These are phyloP conservation scores for Clarireedia paspali DNA, from an alignment of 2,329 filamentous ascomycete species.

Conservation along the genomic window DNA sequence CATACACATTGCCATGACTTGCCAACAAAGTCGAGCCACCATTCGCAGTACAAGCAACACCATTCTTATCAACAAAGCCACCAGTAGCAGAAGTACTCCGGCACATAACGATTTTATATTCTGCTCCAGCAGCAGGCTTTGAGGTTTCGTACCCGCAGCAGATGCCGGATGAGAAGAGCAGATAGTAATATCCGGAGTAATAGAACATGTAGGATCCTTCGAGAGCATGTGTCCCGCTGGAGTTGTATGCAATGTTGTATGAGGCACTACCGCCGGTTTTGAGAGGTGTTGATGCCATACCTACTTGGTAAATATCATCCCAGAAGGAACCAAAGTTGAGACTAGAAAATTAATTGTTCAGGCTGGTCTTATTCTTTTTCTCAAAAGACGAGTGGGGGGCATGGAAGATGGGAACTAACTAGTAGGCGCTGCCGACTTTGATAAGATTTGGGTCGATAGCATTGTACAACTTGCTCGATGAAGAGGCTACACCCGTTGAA, in stretches of 20 bases:
- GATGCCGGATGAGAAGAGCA: constrained; percentile 53
- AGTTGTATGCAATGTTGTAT: constrained; percentile 46
- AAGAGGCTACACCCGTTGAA: constrained; percentile 42
- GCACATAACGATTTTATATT: constrained; percentile 27
- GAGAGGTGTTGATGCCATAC: constrained; percentile 35
- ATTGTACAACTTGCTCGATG: constrained; percentile 41
- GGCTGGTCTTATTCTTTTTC: neutral
- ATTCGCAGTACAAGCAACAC: constrained; percentile 43
- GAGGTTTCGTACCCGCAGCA: constrained; percentile 57
- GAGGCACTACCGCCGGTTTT: constrained; percentile 26
- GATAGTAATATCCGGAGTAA: constrained; percentile 49
- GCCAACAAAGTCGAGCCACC: constrained; percentile 56
- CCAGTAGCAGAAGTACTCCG: constrained; percentile 59
- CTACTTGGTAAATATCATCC: constrained; percentile 53
- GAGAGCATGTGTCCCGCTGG: constrained; percentile 41
- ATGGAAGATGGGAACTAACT: constrained; percentile 13
- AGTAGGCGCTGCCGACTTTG: constrained; percentile 34
- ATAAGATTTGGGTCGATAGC: constrained; percentile 53
- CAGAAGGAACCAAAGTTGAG: constrained; percentile 64
- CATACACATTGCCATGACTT: constrained; percentile 53
- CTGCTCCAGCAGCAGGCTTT: constrained; percentile 31
- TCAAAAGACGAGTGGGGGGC: neutral
- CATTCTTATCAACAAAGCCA: constrained; percentile 48
- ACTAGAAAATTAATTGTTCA: neutral
- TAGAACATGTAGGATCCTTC: constrained; percentile 52